Conservation (phyloP, 2,329 filamentous ascomycete genomes). For the Ascochyta lentis region DNA sequence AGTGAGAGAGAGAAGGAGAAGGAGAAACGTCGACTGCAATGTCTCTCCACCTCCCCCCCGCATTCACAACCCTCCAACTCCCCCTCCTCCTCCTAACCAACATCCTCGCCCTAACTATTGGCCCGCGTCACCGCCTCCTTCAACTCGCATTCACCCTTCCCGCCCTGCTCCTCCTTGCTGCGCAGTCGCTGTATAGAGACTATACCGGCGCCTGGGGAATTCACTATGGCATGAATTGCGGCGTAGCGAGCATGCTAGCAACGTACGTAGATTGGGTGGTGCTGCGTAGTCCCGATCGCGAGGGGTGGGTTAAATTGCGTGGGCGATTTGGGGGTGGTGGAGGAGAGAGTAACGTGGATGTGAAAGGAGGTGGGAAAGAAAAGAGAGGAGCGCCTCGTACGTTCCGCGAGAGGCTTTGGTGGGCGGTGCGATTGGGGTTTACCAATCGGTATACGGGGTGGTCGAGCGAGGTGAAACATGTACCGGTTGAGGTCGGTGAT, state of each 20-base stretch:
- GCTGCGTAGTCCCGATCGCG: slow-evolving; percentile 30
- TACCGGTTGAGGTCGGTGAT: slow-evolving; percentile 24
- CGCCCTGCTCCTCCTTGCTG: slow-evolving; percentile 18
- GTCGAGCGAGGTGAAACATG: slow-evolving; percentile 38
- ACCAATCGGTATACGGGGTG: slow-evolving; percentile 35
- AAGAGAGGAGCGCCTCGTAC: slow-evolving; percentile 1
- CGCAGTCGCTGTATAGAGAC: slow-evolving; percentile 26
- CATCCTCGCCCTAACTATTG: slow-evolving; percentile 23
- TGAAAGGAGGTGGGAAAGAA: not conserved
- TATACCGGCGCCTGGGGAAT: slow-evolving; percentile 21
- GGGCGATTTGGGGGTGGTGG: not conserved
- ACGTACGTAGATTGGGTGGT: slow-evolving; percentile 32
- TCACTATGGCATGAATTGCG: slow-evolving; percentile 22
- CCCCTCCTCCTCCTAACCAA: slow-evolving; percentile 24
- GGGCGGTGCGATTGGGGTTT: slow-evolving; percentile 22
- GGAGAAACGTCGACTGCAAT: too few relatives aligned
- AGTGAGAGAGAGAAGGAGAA: too few relatives aligned
- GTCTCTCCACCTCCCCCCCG: slow-evolving; percentile 17
- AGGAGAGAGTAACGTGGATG: not conserved
- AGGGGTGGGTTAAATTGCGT: slow-evolving; percentile 29
- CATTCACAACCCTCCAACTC: slow-evolving; percentile 17
- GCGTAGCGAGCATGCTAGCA: slow-evolving; percentile 10
- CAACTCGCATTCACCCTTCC: slow-evolving; percentile 25
- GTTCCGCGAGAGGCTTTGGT: slow-evolving; percentile 30
- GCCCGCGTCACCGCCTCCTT: slow-evolving; percentile 11